Evolutionary conservation across 305 asterid species (phyloP).

Genomic region (Fraxinus nigra): DNA sequence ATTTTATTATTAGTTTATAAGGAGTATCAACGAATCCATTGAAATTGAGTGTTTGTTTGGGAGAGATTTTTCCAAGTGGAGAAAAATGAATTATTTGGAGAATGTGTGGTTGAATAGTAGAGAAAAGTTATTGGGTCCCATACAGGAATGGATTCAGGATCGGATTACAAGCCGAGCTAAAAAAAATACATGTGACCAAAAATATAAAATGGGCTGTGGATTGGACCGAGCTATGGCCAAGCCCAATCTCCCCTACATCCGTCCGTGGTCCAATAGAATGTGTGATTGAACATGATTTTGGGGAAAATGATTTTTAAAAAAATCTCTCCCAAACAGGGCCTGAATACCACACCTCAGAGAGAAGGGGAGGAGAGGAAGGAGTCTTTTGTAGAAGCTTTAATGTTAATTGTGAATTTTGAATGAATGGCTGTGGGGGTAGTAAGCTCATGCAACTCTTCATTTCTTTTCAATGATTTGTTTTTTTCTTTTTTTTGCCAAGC

Average conservation of each 20-base stretch:
- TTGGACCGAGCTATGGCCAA: too few species aligned
- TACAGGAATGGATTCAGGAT: too few species aligned
- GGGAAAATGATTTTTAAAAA: too few species aligned
- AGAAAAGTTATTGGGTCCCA: background rate
- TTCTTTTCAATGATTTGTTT: background rate
- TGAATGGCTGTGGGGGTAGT: background rate
- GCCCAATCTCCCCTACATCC: too few species aligned
- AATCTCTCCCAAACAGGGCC: background rate
- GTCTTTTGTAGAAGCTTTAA: background rate
- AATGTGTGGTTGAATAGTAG: too few species aligned
- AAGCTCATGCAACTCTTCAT: background rate
- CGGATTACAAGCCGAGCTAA: too few species aligned
- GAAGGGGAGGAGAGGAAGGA: background rate
- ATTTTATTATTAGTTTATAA: too few species aligned
- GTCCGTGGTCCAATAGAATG: background rate
- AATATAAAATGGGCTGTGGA: too few species aligned
- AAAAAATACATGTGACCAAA: too few species aligned
- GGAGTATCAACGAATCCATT: background rate
- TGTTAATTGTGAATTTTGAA: background rate
- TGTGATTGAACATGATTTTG: background rate
- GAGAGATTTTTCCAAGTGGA: background rate
- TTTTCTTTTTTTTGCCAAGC: background rate
- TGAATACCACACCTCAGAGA: background rate
- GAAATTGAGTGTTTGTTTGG: background rate
- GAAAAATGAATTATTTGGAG: too few species aligned